Base-by-base conservation (phyloP, 2,329 filamentous ascomycete genomes). In the Pestalotiopsis sp. region DNA sequence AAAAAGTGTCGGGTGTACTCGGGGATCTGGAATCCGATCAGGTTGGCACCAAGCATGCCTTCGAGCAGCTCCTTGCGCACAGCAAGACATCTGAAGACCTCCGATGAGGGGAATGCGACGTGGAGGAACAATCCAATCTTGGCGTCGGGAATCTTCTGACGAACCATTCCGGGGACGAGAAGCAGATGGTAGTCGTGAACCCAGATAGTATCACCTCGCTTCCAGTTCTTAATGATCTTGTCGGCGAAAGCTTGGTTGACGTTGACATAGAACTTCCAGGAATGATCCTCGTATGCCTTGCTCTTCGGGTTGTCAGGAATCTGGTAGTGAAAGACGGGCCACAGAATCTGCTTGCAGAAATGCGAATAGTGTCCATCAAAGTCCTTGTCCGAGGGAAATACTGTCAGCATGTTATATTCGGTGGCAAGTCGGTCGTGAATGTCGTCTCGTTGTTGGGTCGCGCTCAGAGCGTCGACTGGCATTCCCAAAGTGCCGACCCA, bases 311-410 rank as follows among this genome's bases (percentile, higher is more conserved):
- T 97, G 78, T 98, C 96, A 0, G 95, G 96, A 69, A 98, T 97
- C 80, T 98, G 95, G 80, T 98, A 98, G 81, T 98, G 95, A 80
- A 98, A 97, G 70, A 98, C 95, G 1, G 95, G 95, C 95, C 95
- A 98, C 6, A 98, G 86, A 67, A 98, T 97, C 77, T 95, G 94
- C 83, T 98, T 98, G 90, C 95, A 98, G 79, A 96, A 98, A 81
- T 98, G 95, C 13, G 92, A 90, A 78, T 98, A 98, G 81, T 97
- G 95, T 1, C 95, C 94, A 76, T 98, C 92, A 77, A 98, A 94
- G 80, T 98, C 95, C 77, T 92, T 94, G 82, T 98, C 95, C 70
- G 90, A 92, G 79, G 93, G 92, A 79, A 92, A 97, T 41, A 98
- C 94, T 2, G 92, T 90, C 72, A 97, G 81, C 75, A 93, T 94